phyloP scores from a whole-genome alignment of 2,329 filamentous ascomycete species.

The Neocatenulostroma microsporum region DNA sequence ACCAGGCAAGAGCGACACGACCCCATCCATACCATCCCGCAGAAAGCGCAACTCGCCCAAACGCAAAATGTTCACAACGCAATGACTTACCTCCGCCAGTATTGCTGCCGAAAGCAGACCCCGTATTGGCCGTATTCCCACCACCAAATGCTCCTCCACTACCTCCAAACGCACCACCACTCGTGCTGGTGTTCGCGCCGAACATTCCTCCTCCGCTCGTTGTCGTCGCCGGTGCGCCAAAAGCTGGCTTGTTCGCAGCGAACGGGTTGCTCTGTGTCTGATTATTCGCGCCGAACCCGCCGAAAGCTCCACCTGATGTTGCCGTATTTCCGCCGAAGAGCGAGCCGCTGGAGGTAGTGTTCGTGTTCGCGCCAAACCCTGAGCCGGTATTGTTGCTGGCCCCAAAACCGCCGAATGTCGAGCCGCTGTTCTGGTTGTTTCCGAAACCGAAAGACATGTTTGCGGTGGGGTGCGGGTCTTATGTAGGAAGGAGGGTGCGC shows the following conservation, averaged over 20 bases:
- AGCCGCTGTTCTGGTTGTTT: constrained; percentile 14
- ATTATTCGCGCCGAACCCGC: constrained; percentile 17
- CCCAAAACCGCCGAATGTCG: constrained; percentile 19
- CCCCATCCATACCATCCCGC: background rate
- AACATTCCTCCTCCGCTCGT: constrained; percentile 26
- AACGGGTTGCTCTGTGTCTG: constrained; percentile 9
- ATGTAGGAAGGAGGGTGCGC: constrained; percentile 12
- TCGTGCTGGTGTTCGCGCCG: constrained; percentile 25
- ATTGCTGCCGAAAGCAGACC: constrained; percentile 23
- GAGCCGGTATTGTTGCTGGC: constrained; percentile 10
- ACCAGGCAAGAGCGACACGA: background rate
- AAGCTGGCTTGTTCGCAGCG: constrained; percentile 16
- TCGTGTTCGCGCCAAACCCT: constrained; percentile 16
- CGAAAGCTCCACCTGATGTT: constrained; percentile 18
- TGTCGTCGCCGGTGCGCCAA: constrained; percentile 21
- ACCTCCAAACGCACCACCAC: constrained; percentile 27
- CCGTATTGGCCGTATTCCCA: constrained; percentile 15
- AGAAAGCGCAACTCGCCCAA: background rate
- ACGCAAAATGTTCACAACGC: background rate
- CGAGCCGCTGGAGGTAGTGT: constrained; percentile 16
- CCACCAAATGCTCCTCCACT: constrained; percentile 18
- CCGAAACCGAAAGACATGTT: constrained; percentile 19
- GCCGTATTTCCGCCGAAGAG: constrained; percentile 23
- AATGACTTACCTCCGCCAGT: constrained; percentile 19
- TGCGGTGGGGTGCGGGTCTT: constrained; percentile 2